These are phyloP conservation scores for Rhizodiscina lignyota DNA, from an alignment of 495 filamentous ascomycete genomes.

Conservation along the genomic window DNA sequence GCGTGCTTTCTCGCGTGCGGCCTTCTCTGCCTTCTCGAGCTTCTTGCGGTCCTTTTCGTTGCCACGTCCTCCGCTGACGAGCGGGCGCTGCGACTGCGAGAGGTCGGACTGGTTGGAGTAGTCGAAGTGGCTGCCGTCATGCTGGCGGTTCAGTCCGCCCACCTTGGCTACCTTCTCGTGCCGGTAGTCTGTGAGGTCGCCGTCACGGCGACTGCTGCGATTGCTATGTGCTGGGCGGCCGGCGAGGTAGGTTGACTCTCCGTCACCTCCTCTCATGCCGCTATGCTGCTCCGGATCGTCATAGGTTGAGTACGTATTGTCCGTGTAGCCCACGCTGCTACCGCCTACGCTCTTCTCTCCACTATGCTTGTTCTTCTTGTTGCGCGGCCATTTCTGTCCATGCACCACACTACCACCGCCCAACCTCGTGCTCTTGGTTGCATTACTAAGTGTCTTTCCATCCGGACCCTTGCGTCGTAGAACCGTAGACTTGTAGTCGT, in stretches of 20 bases:
- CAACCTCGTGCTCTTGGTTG: constrained; percentile 63
- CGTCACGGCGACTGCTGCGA: constrained; percentile 29
- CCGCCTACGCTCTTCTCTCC: not conserved
- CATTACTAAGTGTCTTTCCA: constrained; percentile 62
- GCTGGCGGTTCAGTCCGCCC: constrained; percentile 64
- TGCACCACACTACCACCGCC: constrained; percentile 60
- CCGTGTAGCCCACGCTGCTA: not conserved
- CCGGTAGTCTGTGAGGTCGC: constrained; percentile 64
- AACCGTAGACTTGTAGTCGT: constrained; percentile 94
- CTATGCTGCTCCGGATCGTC: constrained; percentile 3
- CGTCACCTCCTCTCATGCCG: constrained; percentile 1
- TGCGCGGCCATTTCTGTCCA: constrained; percentile 8
- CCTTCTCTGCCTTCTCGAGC: constrained; percentile 11
- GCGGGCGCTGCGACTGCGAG: constrained; percentile 18
- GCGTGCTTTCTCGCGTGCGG: not conserved
- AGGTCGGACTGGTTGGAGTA: constrained; percentile 23
- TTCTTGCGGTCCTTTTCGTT: constrained; percentile 13
- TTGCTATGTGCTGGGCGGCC: not conserved
- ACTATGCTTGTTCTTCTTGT: not conserved
- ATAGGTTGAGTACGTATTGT: not conserved
- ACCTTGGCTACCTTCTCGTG: constrained; percentile 71
- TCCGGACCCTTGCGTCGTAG: constrained; percentile 83
- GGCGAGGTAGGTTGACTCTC: too few relatives aligned
- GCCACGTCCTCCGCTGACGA: constrained; percentile 1
- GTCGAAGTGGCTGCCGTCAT: constrained; percentile 59